phyloP scores from a whole-genome alignment of 2,329 filamentous ascomycete genomes.

The Fusarium sp. region DNA sequence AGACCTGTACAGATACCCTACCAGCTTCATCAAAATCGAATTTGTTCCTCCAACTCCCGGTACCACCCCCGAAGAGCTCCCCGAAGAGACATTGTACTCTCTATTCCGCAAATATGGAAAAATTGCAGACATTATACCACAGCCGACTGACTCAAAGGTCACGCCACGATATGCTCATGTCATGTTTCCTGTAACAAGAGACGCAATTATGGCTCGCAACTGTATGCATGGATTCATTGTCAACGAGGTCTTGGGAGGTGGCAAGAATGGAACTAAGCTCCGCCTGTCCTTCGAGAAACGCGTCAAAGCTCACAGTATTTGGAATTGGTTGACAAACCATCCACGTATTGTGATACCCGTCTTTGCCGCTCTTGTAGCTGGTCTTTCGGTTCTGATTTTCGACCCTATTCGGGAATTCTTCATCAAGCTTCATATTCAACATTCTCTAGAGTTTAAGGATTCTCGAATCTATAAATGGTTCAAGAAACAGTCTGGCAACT shows the following conservation, averaged over 20 bases:
- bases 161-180: constrained; percentile 82
- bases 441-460: constrained; percentile 77
- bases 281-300: constrained; percentile 86
- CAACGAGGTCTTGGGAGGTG: constrained; percentile 74
- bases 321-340: constrained; percentile 87
- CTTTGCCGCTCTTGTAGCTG: constrained; percentile 81
- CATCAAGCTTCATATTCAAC: constrained; percentile 86
- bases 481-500: constrained; percentile 67
- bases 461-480: constrained; percentile 84
- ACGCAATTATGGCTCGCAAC: constrained; percentile 88
- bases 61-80: constrained; percentile 77
- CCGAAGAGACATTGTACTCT: constrained; percentile 86
- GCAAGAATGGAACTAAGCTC: constrained; percentile 78
- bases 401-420: constrained; percentile 95
- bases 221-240: constrained; percentile 89
- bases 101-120: constrained; percentile 92
- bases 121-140: constrained; percentile 82
- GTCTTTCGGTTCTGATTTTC: constrained; percentile 86
- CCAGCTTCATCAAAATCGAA: constrained; percentile 79
- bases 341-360: constrained; percentile 88
- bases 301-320: constrained; percentile 79
- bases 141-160: constrained; percentile 87
- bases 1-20: constrained; percentile 86
- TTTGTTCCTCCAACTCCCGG: constrained; percentile 80
- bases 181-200: constrained; percentile 77